Percentiles rank a stretch among this genome's conserved stretches.
Conservation (phyloP, 148 eudicot species). For the Fagopyrum esculentum region DNA sequence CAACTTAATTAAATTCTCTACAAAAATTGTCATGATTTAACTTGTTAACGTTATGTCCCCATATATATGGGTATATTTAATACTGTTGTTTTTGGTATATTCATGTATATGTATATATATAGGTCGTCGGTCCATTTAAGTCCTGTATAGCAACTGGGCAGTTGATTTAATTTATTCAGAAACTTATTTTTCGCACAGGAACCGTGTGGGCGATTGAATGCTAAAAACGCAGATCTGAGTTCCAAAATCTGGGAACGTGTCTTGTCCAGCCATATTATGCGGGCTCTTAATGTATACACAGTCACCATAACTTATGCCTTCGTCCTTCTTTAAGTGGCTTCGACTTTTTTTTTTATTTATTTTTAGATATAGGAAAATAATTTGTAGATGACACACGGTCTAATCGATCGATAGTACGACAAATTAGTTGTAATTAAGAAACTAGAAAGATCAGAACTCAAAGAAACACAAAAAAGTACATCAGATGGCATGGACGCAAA, state of each 20-base stretch:
- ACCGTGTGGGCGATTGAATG: conserved; percentile 13
- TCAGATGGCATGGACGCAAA: too few relatives aligned
- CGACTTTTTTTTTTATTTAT: too few relatives aligned
- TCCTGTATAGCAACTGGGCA: background rate
- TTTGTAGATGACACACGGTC: too few relatives aligned
- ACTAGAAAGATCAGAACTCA: too few relatives aligned
- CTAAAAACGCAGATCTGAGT: background rate
- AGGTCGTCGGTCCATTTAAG: conserved; percentile 6
- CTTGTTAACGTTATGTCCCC: background rate
- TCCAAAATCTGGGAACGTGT: background rate
- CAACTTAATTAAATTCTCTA: background rate
- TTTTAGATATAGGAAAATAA: too few relatives aligned
- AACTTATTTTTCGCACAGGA: background rate
- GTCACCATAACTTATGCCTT: background rate
- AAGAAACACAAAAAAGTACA: too few relatives aligned
- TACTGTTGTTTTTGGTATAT: background rate
- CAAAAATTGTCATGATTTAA: background rate
- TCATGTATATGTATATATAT: background rate
- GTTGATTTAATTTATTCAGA: background rate
- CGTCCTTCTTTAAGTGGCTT: background rate
- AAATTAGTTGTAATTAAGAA: too few relatives aligned
- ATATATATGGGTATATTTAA: background rate
- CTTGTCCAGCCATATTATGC: background rate
- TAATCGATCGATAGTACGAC: too few relatives aligned
- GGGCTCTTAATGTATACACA: background rate